Percentiles rank a stretch among this genome's conserved stretches.
Evolutionary conservation across 2,329 filamentous ascomycete genomes (phyloP).

Genomic region (Beauveria rudraprayagi): DNA sequence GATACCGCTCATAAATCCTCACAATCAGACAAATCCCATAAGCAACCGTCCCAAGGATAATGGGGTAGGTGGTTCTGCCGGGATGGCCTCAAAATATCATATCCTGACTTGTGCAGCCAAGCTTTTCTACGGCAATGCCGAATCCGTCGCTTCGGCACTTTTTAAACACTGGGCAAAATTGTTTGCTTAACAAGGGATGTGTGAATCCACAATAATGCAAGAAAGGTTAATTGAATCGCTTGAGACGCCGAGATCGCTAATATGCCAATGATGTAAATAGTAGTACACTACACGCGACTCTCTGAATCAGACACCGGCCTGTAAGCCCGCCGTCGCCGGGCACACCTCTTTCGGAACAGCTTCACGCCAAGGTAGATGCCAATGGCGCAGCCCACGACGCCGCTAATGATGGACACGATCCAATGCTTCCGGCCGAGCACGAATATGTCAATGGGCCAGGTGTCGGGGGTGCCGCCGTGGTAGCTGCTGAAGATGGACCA

Average conservation of each 20-base stretch:
- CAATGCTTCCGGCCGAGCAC: conserved; percentile 1
- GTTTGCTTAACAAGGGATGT: too few relatives aligned
- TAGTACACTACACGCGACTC: background rate
- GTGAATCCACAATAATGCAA: too few relatives aligned
- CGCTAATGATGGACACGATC: background rate
- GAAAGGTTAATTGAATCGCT: background rate
- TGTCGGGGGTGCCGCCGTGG: background rate
- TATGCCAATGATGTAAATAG: background rate
- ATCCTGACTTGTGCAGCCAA: too few relatives aligned
- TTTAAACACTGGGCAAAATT: too few relatives aligned
- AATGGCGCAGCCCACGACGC: background rate
- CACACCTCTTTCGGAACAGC: conserved; percentile 1
- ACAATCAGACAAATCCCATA: too few relatives aligned
- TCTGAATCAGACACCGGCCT: background rate
- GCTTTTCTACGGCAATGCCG: too few relatives aligned
- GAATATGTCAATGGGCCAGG: background rate
- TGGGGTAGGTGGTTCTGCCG: too few relatives aligned
- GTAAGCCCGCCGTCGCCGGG: background rate
- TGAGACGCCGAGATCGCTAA: background rate
- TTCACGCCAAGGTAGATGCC: background rate
- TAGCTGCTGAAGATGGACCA: conserved; percentile 8
- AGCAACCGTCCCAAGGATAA: too few relatives aligned
- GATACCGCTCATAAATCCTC: too few relatives aligned
- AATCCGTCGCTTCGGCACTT: too few relatives aligned
- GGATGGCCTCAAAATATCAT: too few relatives aligned